Evolutionary conservation across 192 early-diverging fungal genomes (phyloP), one percentile per base, ranked within the genome.

Genomic region (Haplosporangium gracile): DNA sequence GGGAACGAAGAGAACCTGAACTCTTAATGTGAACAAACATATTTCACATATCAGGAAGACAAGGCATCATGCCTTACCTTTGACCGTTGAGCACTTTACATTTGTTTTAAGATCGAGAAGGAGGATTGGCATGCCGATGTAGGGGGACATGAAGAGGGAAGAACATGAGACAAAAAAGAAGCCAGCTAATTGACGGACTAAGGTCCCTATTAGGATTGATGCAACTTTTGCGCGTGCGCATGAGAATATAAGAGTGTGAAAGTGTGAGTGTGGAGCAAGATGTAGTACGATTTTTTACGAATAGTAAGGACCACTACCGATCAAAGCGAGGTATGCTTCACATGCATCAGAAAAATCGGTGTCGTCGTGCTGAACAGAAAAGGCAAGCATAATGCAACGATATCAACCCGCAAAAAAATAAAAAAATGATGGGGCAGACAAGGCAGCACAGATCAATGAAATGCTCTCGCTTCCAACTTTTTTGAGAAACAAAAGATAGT

Each of bases 301-400:
- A 45, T 10, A 45, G 13, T 45, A 10, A 9, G 43, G 43, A 13
- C 43, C 43, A 45, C 0, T 18, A 51, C 49, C 49, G 49, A 51
- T 51, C 49, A 18, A 51, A 60, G n/a, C 26, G 24, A 65, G 60
- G 60, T 32, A 65, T 29, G 60, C 60, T 65, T 65, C 60, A 65
- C 60, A 65, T 65, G 60, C 60, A 29, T 65, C 60, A 32, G 55
- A 18, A 18, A 20, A 51, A 51, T 51, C 5, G 32, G 60, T 65
- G 10, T 32, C 60, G 29, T 34, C 60, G 60, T 65, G 60, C 60
- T 65, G 60, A 65, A 65, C 10, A 65, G 60, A 65, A 65, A 65
- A 51, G 49, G 18, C 20, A 51, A 51, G 18, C 49, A 51, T 51
- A 49, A 3, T 49, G 7, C 13, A 11, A 49, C 11, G 13, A 49